phyloP scores from a whole-genome alignment of 495 filamentous ascomycete species.

The Mycothermus thermophilus region DNA sequence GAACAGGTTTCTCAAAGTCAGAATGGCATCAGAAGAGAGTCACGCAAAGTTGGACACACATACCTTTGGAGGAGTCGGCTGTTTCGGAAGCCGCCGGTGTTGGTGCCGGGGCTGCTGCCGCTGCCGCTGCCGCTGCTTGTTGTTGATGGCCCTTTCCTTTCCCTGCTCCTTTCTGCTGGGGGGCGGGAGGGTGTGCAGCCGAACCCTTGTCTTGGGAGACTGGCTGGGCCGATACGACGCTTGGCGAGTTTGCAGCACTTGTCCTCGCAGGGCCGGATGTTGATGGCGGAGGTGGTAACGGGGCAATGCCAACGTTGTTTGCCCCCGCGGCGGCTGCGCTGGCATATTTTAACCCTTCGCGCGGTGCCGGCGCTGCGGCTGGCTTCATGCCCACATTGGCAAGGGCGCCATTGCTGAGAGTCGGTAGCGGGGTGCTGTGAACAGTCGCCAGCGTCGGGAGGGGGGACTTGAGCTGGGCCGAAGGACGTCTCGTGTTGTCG shows the following conservation, averaged over 20 bases:
- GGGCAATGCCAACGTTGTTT: conserved; percentile 87
- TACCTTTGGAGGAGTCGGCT: conserved; percentile 8
- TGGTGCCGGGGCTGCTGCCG: conserved; percentile 24
- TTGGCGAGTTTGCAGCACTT: conserved; percentile 34
- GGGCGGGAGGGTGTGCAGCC: too few relatives aligned
- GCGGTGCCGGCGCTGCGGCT: conserved; percentile 71
- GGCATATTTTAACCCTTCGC: conserved; percentile 89
- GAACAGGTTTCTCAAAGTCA: conserved; percentile 13
- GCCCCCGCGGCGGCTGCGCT: conserved; percentile 92
- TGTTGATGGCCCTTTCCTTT: conserved; percentile 11
- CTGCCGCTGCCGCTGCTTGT: conserved; percentile 23
- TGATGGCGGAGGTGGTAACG: conserved; percentile 74
- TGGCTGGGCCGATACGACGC: conserved; percentile 25
- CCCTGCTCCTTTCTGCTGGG: too few relatives aligned
- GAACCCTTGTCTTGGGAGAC: conserved; percentile 24
- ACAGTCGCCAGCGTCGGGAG: conserved; percentile 81
- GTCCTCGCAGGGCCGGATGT: conserved; percentile 25
- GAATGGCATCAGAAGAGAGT: neutral
- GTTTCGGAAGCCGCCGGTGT: conserved; percentile 10
- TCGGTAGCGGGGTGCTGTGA: conserved; percentile 48
- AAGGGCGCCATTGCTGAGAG: conserved; percentile 44
- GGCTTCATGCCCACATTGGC: conserved; percentile 62
- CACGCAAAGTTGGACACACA: neutral
- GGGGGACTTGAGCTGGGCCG: conserved; percentile 84
- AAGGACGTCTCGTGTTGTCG: conserved; percentile 57